Evolutionary conservation across 768 basidiomycete genomes (phyloP).

Genomic region (Clavulina sp.): DNA sequence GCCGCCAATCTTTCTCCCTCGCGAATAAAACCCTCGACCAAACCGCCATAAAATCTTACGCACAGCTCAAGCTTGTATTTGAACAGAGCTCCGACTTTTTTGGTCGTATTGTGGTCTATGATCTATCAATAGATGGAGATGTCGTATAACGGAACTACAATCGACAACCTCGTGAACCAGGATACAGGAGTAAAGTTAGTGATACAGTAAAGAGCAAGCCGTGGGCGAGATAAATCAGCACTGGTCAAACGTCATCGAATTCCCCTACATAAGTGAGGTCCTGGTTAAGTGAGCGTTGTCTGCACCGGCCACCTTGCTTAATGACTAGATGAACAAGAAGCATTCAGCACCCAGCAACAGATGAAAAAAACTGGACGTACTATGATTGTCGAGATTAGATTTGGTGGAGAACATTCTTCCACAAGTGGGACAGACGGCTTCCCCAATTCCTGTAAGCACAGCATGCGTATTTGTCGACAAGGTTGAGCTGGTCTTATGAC

Average conservation of each 20-base stretch:
- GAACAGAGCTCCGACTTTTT: constrained; percentile 76
- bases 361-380: not conserved
- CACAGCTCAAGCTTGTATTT: constrained; percentile 46
- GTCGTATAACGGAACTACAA: not conserved
- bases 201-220: not conserved
- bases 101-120: constrained; percentile 60
- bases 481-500: too few species aligned
- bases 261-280: not conserved
- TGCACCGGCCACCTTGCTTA: not conserved
- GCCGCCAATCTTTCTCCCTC: constrained; percentile 49
- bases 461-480: too few species aligned
- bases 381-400: not conserved
- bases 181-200: not conserved
- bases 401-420: not conserved
- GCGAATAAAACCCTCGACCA: not conserved
- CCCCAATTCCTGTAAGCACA: not conserved
- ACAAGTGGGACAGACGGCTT: not conserved
- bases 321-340: not conserved
- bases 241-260: not conserved
- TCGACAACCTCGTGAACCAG: not conserved
- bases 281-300: not conserved
- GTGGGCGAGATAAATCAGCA: not conserved
- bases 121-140: constrained; percentile 22
- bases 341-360: not conserved
- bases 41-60: too few species aligned